A percentile compares a stretch with the other conserved stretches of the same genome.
These are phyloP conservation scores for Eucalyptus shirleyi DNA, from an alignment of 345 rosid species.

Conservation along the genomic window DNA sequence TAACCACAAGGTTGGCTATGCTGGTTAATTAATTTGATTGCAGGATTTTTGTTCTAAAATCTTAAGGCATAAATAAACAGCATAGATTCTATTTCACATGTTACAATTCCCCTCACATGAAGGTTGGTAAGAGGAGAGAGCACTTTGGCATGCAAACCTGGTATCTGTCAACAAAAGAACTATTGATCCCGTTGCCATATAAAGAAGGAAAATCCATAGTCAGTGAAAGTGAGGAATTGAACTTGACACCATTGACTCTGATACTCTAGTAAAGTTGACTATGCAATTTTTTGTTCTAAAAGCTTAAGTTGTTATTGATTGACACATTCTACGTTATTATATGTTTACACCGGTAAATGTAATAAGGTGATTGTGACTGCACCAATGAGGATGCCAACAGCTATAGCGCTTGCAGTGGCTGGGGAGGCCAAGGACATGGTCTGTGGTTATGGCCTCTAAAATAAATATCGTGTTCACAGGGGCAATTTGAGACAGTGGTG, in stretches of 20 bases:
- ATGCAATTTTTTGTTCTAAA: background rate
- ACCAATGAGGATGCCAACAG: background rate
- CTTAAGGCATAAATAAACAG: background rate
- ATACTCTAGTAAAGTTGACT: background rate
- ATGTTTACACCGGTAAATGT: background rate
- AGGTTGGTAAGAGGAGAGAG: background rate
- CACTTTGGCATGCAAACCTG: background rate
- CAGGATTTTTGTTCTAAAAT: background rate
- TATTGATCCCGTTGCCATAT: background rate
- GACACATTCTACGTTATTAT: background rate
- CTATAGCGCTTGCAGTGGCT: background rate
- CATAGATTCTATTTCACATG: background rate
- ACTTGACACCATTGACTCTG: background rate
- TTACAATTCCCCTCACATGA: background rate
- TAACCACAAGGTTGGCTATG: background rate
- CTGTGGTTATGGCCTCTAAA: background rate
- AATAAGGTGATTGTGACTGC: background rate
- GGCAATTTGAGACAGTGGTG: background rate
- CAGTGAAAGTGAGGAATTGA: background rate
- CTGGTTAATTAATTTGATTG: background rate
- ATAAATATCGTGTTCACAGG: background rate
- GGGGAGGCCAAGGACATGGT: background rate
- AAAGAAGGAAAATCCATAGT: background rate
- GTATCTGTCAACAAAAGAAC: background rate
- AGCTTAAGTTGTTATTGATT: background rate